phyloP scores from a whole-genome alignment of 495 filamentous ascomycete genomes.

The Evansstolkia leycettana region DNA sequence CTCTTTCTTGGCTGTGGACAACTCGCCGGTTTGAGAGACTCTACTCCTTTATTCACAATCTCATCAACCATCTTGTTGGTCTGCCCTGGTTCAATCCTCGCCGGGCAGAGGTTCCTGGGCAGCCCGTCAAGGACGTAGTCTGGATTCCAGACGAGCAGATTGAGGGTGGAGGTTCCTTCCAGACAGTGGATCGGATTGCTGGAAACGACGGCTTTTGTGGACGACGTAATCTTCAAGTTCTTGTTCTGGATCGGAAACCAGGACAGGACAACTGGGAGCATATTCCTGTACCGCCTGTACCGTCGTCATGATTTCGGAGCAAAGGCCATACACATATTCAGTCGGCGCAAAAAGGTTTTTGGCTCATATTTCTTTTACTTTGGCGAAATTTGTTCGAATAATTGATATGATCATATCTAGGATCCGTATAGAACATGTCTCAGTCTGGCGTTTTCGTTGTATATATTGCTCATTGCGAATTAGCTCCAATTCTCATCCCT shows the following conservation, averaged over 20 bases:
- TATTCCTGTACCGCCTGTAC: no score
- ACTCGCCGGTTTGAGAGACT: slow-evolving; percentile 48
- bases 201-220: slow-evolving; percentile 45
- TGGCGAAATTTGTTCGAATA: no score
- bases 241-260: slow-evolving; percentile 36
- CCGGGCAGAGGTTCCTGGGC: slow-evolving; percentile 39
- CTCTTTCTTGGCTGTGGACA: slow-evolving; percentile 42
- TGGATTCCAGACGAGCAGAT: slow-evolving; percentile 31
- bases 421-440: no score
- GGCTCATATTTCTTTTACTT: no score
- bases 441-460: no score
- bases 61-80: slow-evolving; percentile 39
- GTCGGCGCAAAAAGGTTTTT: no score
- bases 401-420: no score
- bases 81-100: slow-evolving; percentile 47
- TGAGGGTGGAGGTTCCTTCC: slow-evolving; percentile 27
- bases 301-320: slow-evolving; percentile 4
- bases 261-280: slow-evolving; percentile 42
- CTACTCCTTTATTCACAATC: slow-evolving; percentile 38
- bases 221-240: slow-evolving; percentile 40
- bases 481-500: no score
- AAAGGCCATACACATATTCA: no score
- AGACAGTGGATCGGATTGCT: slow-evolving; percentile 28
- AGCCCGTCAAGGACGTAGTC: slow-evolving; percentile 39
- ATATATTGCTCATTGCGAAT: no score